A percentile compares a stretch with the other conserved stretches of the same genome.
Conservation (phyloP, 208 protist genomes). For the Perkinsela sp. region DNA sequence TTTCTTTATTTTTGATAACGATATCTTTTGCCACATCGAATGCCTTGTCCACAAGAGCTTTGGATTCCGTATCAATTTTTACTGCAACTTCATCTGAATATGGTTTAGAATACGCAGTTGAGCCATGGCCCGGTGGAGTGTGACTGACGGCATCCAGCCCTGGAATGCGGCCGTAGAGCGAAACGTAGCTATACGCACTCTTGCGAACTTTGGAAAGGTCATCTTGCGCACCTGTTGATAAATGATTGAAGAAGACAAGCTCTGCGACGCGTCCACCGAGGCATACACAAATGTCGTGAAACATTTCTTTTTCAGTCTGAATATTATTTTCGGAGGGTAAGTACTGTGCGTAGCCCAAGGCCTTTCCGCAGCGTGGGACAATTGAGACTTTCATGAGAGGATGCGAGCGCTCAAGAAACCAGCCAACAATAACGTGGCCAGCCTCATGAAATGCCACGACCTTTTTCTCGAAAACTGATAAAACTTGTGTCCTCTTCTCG, state of each 20-base stretch:
- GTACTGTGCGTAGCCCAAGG: slow-evolving; percentile 89
- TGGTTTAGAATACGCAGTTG: slow-evolving; percentile 40
- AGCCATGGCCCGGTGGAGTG: slow-evolving; percentile 18
- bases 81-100: slow-evolving; percentile 48
- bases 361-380: slow-evolving; percentile 69
- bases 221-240: slow-evolving; percentile 75
- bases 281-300: slow-evolving; percentile 72
- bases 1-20: slow-evolving; percentile 25
- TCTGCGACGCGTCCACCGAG: slow-evolving; percentile 75
- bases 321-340: slow-evolving; percentile 74
- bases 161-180: slow-evolving; percentile 16
- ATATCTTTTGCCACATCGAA: slow-evolving; percentile 30
- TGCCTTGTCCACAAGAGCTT: slow-evolving; percentile 35
- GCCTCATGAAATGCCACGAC: slow-evolving; percentile 92
- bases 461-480: slow-evolving; percentile 59
- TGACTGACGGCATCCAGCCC: slow-evolving; percentile 19
- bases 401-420: slow-evolving; percentile 83
- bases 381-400: slow-evolving; percentile 92
- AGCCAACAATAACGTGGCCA: slow-evolving; percentile 81
- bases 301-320: slow-evolving; percentile 62
- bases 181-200: slow-evolving; percentile 69
- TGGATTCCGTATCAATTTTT: slow-evolving; percentile 56
- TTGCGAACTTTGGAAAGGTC: slow-evolving; percentile 77
- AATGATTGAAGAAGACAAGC: slow-evolving; percentile 61
- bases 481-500: slow-evolving; percentile 56